A percentile compares a stretch with the other conserved stretches of the same genome.
These are phyloP conservation scores for Picochlorum sp. DNA, from an alignment of 139 green algal species.

Conservation along the genomic window DNA sequence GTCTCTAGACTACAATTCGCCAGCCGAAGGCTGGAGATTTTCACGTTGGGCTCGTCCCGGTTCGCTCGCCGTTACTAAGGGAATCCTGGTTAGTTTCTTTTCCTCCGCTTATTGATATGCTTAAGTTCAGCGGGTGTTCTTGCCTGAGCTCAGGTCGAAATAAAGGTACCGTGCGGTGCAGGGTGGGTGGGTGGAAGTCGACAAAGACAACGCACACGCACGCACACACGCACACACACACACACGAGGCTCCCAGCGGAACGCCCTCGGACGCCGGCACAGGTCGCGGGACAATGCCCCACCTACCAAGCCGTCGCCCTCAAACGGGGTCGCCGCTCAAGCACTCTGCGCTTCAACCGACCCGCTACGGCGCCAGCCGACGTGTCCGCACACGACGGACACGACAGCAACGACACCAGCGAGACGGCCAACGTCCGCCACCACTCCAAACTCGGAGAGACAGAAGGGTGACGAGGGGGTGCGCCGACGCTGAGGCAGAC, in stretches of 20 bases:
- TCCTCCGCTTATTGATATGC: conserved; percentile 93
- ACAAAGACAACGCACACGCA: too few relatives aligned
- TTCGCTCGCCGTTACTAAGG: conserved; percentile 87
- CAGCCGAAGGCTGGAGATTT: conserved; percentile 59
- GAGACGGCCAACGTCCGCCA: conserved; percentile 34
- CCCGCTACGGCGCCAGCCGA: conserved; percentile 28
- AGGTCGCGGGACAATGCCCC: conserved; percentile 22
- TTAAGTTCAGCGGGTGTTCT: conserved; percentile 86
- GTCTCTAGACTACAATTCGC: conserved; percentile 87
- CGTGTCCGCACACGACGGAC: conserved; percentile 6
- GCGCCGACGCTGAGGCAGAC: conserved; percentile 75
- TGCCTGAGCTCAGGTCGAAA: conserved; percentile 81
- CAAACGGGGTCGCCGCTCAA: conserved; percentile 24
- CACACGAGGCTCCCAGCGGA: neutral
- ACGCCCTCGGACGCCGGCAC: neutral
- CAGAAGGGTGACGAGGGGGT: conserved; percentile 42
- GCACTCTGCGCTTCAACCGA: conserved; percentile 26
- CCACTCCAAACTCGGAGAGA: conserved; percentile 4
- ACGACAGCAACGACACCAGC: too few relatives aligned
- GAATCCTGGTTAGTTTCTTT: conserved; percentile 90
- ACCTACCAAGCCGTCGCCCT: conserved; percentile 41
- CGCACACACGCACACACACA: too few relatives aligned
- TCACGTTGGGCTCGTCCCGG: conserved; percentile 66
- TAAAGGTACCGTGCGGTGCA: conserved; percentile 30
- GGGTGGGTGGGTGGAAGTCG: conserved; percentile 69